Evolutionary conservation across 495 filamentous ascomycete species (phyloP).

Genomic region (Gamarada debralockiae): DNA sequence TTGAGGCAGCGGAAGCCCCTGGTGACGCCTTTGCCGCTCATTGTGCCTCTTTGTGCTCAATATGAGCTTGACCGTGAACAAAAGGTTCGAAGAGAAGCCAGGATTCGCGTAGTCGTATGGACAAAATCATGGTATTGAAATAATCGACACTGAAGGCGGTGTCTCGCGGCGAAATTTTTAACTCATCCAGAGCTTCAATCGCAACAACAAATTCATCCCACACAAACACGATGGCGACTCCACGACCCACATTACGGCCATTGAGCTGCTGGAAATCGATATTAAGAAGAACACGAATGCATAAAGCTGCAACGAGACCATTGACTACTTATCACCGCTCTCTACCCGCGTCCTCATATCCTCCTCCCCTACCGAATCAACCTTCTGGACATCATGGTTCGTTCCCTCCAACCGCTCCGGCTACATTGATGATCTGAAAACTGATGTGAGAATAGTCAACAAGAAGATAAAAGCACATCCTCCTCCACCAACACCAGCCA

Average conservation of each 20-base stretch:
- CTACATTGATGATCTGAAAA: neutral
- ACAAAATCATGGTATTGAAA: too few species aligned
- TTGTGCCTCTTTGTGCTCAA: too few species aligned
- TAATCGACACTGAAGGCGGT: neutral
- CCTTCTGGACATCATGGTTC: conserved; percentile 24
- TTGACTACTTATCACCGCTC: conserved; percentile 23
- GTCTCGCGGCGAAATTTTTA: conserved; percentile 16
- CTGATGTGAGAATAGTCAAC: conserved; percentile 9
- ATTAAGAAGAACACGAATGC: conserved; percentile 41
- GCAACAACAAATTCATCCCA: conserved; percentile 10
- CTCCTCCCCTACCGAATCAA: conserved; percentile 6
- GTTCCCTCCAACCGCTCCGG: neutral
- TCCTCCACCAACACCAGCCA: conserved; percentile 39
- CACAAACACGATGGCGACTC: conserved; percentile 51
- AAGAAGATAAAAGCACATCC: conserved; percentile 51
- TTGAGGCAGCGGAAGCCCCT: conserved; percentile 9
- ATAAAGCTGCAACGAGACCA: conserved; percentile 19
- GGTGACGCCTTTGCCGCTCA: conserved; percentile 6
- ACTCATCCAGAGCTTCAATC: conserved; percentile 10
- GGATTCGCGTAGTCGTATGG: too few species aligned
- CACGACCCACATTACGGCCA: conserved; percentile 55
- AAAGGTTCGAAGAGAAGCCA: neutral
- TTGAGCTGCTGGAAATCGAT: conserved; percentile 63
- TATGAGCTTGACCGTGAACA: too few species aligned
- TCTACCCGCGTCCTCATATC: conserved; percentile 18